Evolutionary conservation across 108 stramenopile genomes (phyloP).

Genomic region (Stephanodiscus minutulus): DNA sequence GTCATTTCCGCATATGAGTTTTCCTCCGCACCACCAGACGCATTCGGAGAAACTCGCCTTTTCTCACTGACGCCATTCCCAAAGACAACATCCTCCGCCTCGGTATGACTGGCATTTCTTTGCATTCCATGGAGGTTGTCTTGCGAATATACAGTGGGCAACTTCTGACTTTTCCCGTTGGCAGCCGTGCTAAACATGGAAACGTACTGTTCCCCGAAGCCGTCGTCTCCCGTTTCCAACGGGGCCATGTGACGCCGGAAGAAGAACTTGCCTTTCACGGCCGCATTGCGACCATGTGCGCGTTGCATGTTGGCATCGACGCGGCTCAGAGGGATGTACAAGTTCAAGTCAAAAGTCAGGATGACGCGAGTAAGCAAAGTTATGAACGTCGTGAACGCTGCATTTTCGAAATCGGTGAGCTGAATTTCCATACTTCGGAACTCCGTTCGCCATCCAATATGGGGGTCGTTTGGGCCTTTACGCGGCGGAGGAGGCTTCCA

Average conservation of each 20-base stretch:
- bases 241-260: constrained; percentile 95
- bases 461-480: constrained; percentile 83
- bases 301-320: constrained; percentile 99
- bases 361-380: constrained; percentile 95
- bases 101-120: constrained; percentile 20
- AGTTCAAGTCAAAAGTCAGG: constrained; percentile 97
- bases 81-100: constrained; percentile 19
- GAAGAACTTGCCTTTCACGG: constrained; percentile 89
- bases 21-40: constrained; percentile 79
- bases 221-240: constrained; percentile 85
- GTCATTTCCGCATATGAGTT: constrained; percentile 96
- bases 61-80: constrained; percentile 66
- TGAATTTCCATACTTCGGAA: constrained; percentile 99
- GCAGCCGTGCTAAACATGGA: constrained; percentile 80
- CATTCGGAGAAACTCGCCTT: constrained; percentile 62
- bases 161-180: constrained; percentile 38
- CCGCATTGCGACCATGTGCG: constrained; percentile 91
- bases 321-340: constrained; percentile 95
- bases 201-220: constrained; percentile 79
- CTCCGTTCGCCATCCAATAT: constrained; percentile 98
- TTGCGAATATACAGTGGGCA: constrained; percentile 26
- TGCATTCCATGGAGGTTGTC: constrained; percentile 20
- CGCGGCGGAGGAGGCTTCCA: constrained; percentile 99
- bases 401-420: constrained; percentile 98
- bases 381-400: constrained; percentile 95